These are phyloP conservation scores for Pseudoperonospora humuli DNA, from an alignment of 352 stramenopile species.

Conservation along the genomic window DNA sequence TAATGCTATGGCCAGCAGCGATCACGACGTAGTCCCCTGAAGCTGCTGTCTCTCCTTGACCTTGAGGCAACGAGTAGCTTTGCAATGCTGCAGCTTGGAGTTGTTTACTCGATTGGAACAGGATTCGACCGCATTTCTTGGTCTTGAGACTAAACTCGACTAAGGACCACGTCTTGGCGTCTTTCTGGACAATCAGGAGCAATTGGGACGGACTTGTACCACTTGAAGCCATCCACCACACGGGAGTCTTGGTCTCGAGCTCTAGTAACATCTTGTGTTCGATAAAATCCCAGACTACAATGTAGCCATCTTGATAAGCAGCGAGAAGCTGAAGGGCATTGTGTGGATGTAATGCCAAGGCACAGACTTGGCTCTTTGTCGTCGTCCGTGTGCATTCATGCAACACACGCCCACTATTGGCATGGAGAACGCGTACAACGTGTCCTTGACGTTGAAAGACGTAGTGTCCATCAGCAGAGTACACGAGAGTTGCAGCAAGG, in stretches of 20 bases:
- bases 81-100: slow-evolving; percentile 50
- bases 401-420: slow-evolving; percentile 62
- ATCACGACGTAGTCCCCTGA: slow-evolving; percentile 49
- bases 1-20: slow-evolving; percentile 25
- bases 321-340: slow-evolving; percentile 62
- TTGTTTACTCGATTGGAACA: slow-evolving; percentile 41
- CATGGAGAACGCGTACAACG: slow-evolving; percentile 60
- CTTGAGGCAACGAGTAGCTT: slow-evolving; percentile 29
- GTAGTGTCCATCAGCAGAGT: slow-evolving; percentile 60
- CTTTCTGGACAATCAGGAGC: slow-evolving; percentile 39
- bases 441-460: slow-evolving; percentile 77
- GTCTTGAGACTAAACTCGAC: slow-evolving; percentile 72
- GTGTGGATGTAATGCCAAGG: slow-evolving; percentile 60
- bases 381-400: slow-evolving; percentile 51
- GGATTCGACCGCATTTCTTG: slow-evolving; percentile 34
- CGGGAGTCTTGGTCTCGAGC: slow-evolving; percentile 32
- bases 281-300: slow-evolving; percentile 72
- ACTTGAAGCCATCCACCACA: slow-evolving; percentile 71
- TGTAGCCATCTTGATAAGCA: slow-evolving; percentile 54
- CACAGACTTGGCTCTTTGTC: slow-evolving; percentile 25
- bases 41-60: slow-evolving; percentile 4
- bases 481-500: slow-evolving; percentile 31
- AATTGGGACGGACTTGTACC: slow-evolving; percentile 47
- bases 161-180: slow-evolving; percentile 32
- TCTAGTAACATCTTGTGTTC: slow-evolving; percentile 59